Evolutionary conservation across 257 asterid species (phyloP), one percentile per base, ranked within the genome.

Genomic region (Schizonepeta tenuifolia): DNA sequence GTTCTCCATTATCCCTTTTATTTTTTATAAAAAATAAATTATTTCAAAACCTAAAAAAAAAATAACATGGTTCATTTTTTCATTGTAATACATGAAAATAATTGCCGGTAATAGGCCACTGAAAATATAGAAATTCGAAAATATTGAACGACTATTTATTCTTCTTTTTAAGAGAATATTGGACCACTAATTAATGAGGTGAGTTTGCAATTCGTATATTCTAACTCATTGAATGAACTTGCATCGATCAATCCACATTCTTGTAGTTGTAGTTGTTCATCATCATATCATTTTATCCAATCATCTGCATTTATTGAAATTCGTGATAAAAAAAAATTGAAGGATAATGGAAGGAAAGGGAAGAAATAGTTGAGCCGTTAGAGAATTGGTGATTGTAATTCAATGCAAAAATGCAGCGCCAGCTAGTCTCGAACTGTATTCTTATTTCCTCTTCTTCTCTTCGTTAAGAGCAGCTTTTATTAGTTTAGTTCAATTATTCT

Each of bases 401-500:
- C 35, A 71, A 26, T 24, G 69, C 47, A 40, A 72, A 72, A 78
- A 67, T 22, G 63, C 79, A 47, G 56, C 57, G 83, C 83, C 85
- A 83, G 83, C 85, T 80, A 44, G 72, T 65, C 60, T 54, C 71
- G 69, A 77, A 77, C 80, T 83, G 80, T 77, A 68, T 55, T 24
- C 65, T 35, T 18, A 51, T 3, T 65, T 41, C 44, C 57, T 31
- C 43, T 7, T 47, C 59, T 20, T n/a, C 61, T 67, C 38, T 65
- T 31, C 12, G 3, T 28, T 60, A 31, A 31, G 36, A 31, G 1
- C 7, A 31, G 7, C 36, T 31, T 31, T 31, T 31, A 31, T 31
- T 31, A 31, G 5, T 4, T 31, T 1, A 1, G n/a, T n/a, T n/a
- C 4, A 28, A n/a, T n/a, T 36, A 36, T 7, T 8, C 43, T 38